These are phyloP conservation scores for Penicillium flavigenum DNA, from an alignment of 495 filamentous ascomycete species.

Conservation along the genomic window DNA sequence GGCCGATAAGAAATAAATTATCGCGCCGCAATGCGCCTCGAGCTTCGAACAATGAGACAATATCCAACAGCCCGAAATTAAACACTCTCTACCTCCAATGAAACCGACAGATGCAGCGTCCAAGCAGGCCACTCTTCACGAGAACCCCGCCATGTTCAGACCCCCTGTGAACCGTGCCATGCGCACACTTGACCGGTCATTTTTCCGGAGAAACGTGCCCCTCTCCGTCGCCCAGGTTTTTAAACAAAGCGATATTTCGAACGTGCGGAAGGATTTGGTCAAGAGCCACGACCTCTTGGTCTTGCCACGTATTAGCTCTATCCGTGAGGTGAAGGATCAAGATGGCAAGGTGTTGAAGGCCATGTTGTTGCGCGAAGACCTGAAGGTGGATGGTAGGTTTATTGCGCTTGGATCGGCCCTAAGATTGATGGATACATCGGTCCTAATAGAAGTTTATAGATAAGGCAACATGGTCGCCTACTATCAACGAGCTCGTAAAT, in stretches of 20 bases:
- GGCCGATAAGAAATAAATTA: conserved; percentile 25
- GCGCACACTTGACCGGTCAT: conserved; percentile 73
- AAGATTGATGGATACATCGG: conserved; percentile 13
- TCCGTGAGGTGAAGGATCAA: conserved; percentile 51
- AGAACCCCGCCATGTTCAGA: conserved; percentile 61
- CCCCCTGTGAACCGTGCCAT: conserved; percentile 82
- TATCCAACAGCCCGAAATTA: conserved; percentile 3
- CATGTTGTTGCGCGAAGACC: conserved; percentile 67
- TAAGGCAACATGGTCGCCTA: conserved; percentile 69
- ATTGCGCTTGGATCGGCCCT: conserved; percentile 42
- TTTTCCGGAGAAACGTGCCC: conserved; percentile 74
- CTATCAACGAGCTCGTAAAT: conserved; percentile 65
- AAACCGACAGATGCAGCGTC: conserved; percentile 22
- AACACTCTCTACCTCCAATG: conserved; percentile 28
- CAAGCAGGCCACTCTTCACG: conserved; percentile 24
- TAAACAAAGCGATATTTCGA: conserved; percentile 68
- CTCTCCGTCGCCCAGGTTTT: conserved; percentile 76
- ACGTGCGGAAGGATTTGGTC: conserved; percentile 58
- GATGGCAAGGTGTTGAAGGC: conserved; percentile 62
- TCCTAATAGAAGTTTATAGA: conserved; percentile 49
- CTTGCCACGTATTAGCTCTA: conserved; percentile 56
- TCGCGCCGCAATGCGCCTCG: conserved; percentile 14
- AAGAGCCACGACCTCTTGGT: conserved; percentile 59
- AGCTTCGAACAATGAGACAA: conserved; percentile 7
- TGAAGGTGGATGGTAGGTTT: conserved; percentile 64